phyloP scores from a whole-genome alignment of 2,329 filamentous ascomycete species.

The Botrytis elliptica region DNA sequence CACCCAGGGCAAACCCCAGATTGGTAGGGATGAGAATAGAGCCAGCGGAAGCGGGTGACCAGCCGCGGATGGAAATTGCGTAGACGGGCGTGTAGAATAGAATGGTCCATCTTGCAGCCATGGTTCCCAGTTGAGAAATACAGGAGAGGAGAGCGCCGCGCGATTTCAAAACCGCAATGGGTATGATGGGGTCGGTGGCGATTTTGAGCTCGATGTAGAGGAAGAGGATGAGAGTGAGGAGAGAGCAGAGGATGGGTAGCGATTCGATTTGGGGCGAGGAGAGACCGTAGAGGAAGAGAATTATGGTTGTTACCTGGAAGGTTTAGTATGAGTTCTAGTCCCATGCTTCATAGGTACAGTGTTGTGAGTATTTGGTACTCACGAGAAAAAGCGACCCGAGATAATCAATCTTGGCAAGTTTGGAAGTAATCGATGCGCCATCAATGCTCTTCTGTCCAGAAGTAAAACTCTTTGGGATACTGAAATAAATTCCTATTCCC shows the following conservation, averaged over 20 bases:
- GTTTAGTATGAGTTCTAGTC: conserved; percentile 25
- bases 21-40: conserved; percentile 80
- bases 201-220: conserved; percentile 62
- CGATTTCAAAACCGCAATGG: conserved; percentile 66
- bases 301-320: conserved; percentile 60
- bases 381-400: conserved; percentile 67
- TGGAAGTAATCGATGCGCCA: conserved; percentile 47
- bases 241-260: conserved; percentile 59
- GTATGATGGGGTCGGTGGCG: conserved; percentile 71
- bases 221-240: conserved; percentile 52
- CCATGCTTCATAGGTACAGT: not conserved
- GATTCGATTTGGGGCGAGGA: conserved; percentile 60
- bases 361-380: conserved; percentile 33
- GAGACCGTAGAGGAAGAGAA: conserved; percentile 71
- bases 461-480: conserved; percentile 55
- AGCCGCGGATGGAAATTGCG: conserved; percentile 71
- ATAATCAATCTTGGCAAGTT: conserved; percentile 70
- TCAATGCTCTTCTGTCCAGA: conserved; percentile 39
- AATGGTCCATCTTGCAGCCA: conserved; percentile 78
- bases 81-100: conserved; percentile 81
- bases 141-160: conserved; percentile 72
- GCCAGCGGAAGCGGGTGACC: conserved; percentile 68
- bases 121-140: conserved; percentile 70
- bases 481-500: conserved; percentile 61
- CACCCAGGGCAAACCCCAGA: conserved; percentile 71